Conservation (phyloP, 805 yeast species). For the Kregervanrija delftensis region DNA sequence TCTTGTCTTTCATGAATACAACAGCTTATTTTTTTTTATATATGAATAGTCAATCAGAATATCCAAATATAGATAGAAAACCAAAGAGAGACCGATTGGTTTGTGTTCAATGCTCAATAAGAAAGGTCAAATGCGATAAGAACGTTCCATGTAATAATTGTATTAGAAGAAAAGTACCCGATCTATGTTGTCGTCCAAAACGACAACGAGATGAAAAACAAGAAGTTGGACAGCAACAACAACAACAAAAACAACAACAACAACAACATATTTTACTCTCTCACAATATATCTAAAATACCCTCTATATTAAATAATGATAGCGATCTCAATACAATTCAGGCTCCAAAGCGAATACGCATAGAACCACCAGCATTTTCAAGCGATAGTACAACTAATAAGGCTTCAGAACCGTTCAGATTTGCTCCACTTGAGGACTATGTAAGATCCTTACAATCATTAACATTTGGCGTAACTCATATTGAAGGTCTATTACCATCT, state of each 20-base stretch:
- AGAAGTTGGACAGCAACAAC: neutral
- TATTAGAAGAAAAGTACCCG: slow-evolving; percentile 11
- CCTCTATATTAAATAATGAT: neutral
- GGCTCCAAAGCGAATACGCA: too few species aligned
- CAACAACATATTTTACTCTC: neutral
- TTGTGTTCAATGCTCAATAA: slow-evolving; percentile 16
- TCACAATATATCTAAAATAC: neutral
- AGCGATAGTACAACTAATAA: too few species aligned
- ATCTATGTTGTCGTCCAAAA: slow-evolving; percentile 13
- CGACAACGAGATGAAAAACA: neutral
- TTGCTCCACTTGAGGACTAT: slow-evolving; percentile 1
- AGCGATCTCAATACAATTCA: neutral
- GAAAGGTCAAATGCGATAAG: slow-evolving; percentile 22
- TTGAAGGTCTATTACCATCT: too few species aligned
- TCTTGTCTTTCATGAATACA: too few species aligned
- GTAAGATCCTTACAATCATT: slow-evolving; percentile 14
- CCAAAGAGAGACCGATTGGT: slow-evolving; percentile 7
- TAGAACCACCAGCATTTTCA: too few species aligned
- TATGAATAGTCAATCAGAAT: neutral
- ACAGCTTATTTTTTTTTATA: too few species aligned
- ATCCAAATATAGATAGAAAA: neutral
- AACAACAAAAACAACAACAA: neutral
- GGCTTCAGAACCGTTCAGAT: too few species aligned
- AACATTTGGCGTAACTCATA: slow-evolving; percentile 13
- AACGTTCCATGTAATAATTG: slow-evolving; percentile 19